Base-by-base conservation (phyloP, 495 filamentous ascomycete genomes). In the Penicillium odoratum region DNA sequence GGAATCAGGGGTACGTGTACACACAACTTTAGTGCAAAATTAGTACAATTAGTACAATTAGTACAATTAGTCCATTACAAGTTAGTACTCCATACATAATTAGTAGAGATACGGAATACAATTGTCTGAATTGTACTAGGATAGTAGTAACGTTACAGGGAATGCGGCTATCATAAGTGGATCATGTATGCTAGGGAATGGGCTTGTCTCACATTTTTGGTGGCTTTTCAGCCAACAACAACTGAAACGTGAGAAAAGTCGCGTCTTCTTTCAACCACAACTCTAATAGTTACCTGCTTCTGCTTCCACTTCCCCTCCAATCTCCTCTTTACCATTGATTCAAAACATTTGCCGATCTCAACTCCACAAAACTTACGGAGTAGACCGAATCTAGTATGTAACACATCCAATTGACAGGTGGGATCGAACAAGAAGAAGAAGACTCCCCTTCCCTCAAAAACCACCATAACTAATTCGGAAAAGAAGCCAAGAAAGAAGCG, bases 161-260 rank as follows among this genome's bases (percentile, higher is more conserved):
- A 59, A 63, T 56, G 53, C 48, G 34, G 25, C 21, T 25, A 21
- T 36, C 48, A 43, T 48, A 44, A 56, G 56, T 56, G 44, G 44
- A 21, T 43, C 47, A 30, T 48, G 7, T 25, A 25, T 30, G 40
- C 36, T 42, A 58, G 30, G 56, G 56, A 58, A 58, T 58, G 65
- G 64, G 50, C 21, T 21, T 48, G 65, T 67, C 65, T 68, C 65
- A 68, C 65, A 68, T 68, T 68, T 63, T 61, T 63, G 18, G 21
- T 15, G 31, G 48, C 49, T 49, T 16, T 48, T 48, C 51, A 38
- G 50, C 36, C 47, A 62, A 62, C 61, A 46, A 68, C 62, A 59
- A 48, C 51, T 58, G 55, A 40, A n/a, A 38, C 55, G 25, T 15
- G 48, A 42, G 48, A 40, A 40, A 28, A 34, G 30, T 53, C 15